Conservation (phyloP, 192 early-diverging fungal genomes). For the Backusella sp. region DNA sequence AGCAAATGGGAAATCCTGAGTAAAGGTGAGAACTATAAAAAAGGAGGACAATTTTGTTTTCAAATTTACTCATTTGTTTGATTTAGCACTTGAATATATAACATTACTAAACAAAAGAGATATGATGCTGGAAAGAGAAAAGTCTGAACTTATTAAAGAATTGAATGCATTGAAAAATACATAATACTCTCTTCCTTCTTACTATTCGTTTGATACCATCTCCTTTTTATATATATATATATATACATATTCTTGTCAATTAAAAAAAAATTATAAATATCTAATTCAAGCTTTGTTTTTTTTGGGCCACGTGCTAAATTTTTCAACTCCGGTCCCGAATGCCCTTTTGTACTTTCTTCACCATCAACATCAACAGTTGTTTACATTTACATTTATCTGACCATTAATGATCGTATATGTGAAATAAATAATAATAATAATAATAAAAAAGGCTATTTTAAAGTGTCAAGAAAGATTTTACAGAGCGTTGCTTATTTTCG, state of each 20-base stretch:
- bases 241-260: slow-evolving; percentile 1
- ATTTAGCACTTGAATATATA: background rate
- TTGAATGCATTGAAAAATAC: background rate
- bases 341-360: too few species aligned
- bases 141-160: background rate
- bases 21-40: slow-evolving; percentile 57
- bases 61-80: background rate
- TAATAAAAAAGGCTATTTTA: too few species aligned
- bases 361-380: too few species aligned
- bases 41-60: background rate
- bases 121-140: background rate
- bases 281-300: background rate
- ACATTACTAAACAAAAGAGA: background rate
- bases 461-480: too few species aligned
- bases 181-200: background rate
- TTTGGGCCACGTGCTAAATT: background rate
- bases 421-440: too few species aligned
- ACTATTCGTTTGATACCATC: background rate
- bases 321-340: background rate
- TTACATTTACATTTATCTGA: too few species aligned
- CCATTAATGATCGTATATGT: too few species aligned
- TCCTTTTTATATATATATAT: background rate
- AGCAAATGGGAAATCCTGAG: slow-evolving; percentile 90
- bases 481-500: too few species aligned
- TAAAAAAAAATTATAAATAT: background rate